Conservation (phyloP, 768 basidiomycete species). For the Mycena epipterygia region DNA sequence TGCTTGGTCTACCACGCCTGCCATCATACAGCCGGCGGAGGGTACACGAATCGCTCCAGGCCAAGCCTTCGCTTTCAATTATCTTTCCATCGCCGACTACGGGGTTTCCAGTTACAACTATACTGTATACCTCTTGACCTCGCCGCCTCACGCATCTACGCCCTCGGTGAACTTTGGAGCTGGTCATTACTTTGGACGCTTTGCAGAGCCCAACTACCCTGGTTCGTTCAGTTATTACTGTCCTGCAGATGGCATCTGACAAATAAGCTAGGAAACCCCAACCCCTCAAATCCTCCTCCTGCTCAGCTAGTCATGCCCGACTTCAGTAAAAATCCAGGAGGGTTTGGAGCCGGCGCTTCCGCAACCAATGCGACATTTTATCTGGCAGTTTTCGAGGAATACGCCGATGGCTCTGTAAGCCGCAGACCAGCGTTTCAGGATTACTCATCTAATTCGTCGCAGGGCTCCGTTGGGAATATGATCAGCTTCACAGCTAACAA, state of each 20-base stretch:
- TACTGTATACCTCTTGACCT: slow-evolving; percentile 56
- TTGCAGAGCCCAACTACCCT: slow-evolving; percentile 58
- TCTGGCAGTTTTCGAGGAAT: slow-evolving; percentile 60
- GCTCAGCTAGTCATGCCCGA: slow-evolving; percentile 58
- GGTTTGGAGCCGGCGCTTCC: slow-evolving; percentile 50
- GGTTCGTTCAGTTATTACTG: slow-evolving; percentile 41
- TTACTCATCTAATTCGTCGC: background rate
- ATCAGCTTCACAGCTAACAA: slow-evolving; percentile 10
- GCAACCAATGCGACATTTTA: slow-evolving; percentile 48
- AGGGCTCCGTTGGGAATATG: slow-evolving; percentile 41
- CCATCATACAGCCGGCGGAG: slow-evolving; percentile 39
- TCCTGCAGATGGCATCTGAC: background rate
- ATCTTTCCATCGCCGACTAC: slow-evolving; percentile 57
- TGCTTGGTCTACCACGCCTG: background rate
- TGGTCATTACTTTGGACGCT: slow-evolving; percentile 61
- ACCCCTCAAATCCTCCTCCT: slow-evolving; percentile 54
- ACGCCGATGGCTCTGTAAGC: slow-evolving; percentile 51
- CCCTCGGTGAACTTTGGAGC: slow-evolving; percentile 47
- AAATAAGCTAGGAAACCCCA: slow-evolving; percentile 52
- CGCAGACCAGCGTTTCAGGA: background rate
- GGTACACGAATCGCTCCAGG: slow-evolving; percentile 56
- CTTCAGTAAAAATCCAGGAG: slow-evolving; percentile 55
- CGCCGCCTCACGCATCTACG: slow-evolving; percentile 39
- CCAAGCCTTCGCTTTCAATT: slow-evolving; percentile 54
- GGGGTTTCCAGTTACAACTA: slow-evolving; percentile 56